Evolutionary conservation across 2,329 filamentous ascomycete genomes (phyloP).

Genomic region (Calonectria naviculata): DNA sequence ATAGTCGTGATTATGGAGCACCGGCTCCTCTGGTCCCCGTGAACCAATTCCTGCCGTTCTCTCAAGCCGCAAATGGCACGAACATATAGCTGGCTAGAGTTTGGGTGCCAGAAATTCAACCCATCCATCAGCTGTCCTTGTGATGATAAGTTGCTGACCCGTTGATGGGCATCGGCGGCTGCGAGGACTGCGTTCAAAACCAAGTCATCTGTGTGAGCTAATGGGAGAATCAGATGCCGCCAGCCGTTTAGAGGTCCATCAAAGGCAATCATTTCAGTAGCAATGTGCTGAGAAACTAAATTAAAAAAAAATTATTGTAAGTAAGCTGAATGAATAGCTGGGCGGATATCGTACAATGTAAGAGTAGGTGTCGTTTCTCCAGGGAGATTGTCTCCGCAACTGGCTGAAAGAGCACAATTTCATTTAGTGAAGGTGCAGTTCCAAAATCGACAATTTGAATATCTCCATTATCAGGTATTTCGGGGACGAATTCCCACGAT

Average conservation of each 20-base stretch:
- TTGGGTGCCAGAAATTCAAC: background rate
- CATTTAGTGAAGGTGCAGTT: background rate
- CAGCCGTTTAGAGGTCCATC: conserved; percentile 40
- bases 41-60: conserved; percentile 28
- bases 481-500: background rate
- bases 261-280: conserved; percentile 39
- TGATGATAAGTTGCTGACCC: conserved; percentile 15
- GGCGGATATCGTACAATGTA: conserved; percentile 22
- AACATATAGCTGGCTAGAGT: conserved; percentile 30
- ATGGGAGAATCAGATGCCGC: conserved; percentile 35
- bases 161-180: conserved; percentile 31
- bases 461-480: background rate
- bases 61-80: conserved; percentile 28
- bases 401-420: conserved; percentile 12
- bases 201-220: conserved; percentile 30
- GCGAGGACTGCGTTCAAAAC: conserved; percentile 38
- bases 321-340: rapidly evolving
- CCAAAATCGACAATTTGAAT: background rate
- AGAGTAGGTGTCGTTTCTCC: conserved; percentile 27
- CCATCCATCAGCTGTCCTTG: background rate
- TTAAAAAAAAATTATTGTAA: background rate
- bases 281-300: conserved; percentile 33
- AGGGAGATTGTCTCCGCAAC: conserved; percentile 22
- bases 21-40: conserved; percentile 16
- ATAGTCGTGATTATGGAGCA: conserved; percentile 37